These are phyloP conservation scores for Mycena metata DNA, from an alignment of 768 basidiomycete genomes.

Conservation along the genomic window DNA sequence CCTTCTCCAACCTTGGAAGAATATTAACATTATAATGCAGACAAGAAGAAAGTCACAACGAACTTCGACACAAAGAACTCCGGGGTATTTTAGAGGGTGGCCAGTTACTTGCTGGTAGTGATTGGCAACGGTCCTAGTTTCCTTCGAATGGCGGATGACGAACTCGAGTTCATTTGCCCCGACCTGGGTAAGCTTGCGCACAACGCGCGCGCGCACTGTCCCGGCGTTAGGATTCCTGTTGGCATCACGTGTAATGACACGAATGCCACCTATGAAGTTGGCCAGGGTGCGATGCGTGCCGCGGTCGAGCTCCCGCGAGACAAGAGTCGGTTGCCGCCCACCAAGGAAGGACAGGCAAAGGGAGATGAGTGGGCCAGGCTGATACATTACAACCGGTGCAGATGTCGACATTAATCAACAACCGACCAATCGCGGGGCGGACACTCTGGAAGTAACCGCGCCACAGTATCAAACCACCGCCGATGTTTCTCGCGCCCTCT, in stretches of 20 bases:
- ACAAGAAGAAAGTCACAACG: no score
- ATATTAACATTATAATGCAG: no score
- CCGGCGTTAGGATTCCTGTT: conserved; percentile 34
- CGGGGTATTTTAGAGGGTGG: conserved; percentile 68
- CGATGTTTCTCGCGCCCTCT: conserved; percentile 63
- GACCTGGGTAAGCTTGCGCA: conserved; percentile 69
- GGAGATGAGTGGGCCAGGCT: conserved; percentile 64
- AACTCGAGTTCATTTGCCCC: conserved; percentile 66
- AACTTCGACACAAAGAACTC: conserved; percentile 62
- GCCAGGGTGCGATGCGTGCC: no score
- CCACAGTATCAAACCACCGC: conserved; percentile 72
- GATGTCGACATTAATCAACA: conserved; percentile 80
- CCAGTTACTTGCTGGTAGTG: conserved; percentile 72
- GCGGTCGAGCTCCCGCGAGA: no score
- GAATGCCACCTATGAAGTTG: conserved; percentile 63
- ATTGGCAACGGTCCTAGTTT: conserved; percentile 59
- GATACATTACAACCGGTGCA: conserved; percentile 82
- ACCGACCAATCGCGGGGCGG: conserved; percentile 69
- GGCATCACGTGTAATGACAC: conserved; percentile 53
- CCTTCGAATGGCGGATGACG: conserved; percentile 53
- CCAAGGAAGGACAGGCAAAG: conserved; percentile 69
- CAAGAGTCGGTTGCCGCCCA: no score
- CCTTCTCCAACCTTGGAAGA: conserved; percentile 65
- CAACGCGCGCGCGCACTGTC: conserved; percentile 59
- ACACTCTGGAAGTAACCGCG: conserved; percentile 83